These are phyloP conservation scores for Cladosporium sp. DNA, from an alignment of 2,329 filamentous ascomycete genomes.

Conservation along the genomic window DNA sequence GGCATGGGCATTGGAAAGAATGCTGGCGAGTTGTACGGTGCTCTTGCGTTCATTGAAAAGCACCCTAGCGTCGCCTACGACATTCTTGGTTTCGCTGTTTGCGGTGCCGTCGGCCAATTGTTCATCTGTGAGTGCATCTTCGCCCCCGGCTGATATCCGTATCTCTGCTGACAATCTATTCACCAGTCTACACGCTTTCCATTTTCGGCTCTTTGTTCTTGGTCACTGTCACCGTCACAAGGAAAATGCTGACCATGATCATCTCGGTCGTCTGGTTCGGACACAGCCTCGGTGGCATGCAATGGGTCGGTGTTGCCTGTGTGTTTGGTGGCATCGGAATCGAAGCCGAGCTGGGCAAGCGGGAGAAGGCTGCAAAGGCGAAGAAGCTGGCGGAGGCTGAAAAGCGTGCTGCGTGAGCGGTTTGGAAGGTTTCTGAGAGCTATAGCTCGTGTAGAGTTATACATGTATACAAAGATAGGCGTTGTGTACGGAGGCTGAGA, in stretches of 20 bases:
- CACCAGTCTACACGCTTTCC: constrained; percentile 67
- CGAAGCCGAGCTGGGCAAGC: constrained; percentile 74
- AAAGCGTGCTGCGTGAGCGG: constrained; percentile 6
- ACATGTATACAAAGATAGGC: too few relatives aligned
- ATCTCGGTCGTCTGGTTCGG: constrained; percentile 93
- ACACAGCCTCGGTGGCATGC: constrained; percentile 78
- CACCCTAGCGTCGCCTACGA: constrained; percentile 83
- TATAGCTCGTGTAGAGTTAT: too few relatives aligned
- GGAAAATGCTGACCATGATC: constrained; percentile 99
- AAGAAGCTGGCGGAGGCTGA: constrained; percentile 34
- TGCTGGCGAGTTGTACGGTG: constrained; percentile 74
- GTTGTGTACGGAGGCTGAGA: too few relatives aligned
- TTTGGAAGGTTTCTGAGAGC: not conserved
- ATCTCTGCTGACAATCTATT: not conserved
- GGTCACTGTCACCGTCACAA: constrained; percentile 93
- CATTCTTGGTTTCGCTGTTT: constrained; percentile 83
- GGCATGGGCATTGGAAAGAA: constrained; percentile 47
- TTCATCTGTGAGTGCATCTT: constrained; percentile 73
- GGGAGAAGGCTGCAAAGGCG: constrained; percentile 79
- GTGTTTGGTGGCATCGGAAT: constrained; percentile 95
- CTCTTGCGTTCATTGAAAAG: constrained; percentile 72
- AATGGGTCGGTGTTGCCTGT: constrained; percentile 87
- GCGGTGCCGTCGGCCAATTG: constrained; percentile 88
- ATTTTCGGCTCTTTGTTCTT: constrained; percentile 89
- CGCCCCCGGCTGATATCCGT: not conserved